These are phyloP conservation scores for Amanita phalloides DNA, from an alignment of 768 basidiomycete genomes.

Conservation along the genomic window DNA sequence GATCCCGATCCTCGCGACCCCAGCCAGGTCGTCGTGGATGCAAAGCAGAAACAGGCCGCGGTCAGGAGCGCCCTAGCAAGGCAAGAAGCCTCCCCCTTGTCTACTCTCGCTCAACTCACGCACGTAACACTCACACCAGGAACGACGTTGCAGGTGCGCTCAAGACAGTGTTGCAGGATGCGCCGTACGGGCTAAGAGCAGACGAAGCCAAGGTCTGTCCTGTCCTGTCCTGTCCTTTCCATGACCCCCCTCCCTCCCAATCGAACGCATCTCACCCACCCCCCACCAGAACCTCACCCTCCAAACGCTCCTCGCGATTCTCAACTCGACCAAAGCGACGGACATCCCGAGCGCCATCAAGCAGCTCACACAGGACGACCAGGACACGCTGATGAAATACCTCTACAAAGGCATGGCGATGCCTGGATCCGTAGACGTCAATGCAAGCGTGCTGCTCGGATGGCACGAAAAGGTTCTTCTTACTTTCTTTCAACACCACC, in stretches of 20 bases:
- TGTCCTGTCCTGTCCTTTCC: background rate
- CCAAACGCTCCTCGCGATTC: slow-evolving; percentile 72
- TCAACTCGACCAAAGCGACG: slow-evolving; percentile 88
- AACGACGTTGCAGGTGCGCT: slow-evolving; percentile 72
- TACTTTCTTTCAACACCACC: background rate
- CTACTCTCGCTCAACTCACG: background rate
- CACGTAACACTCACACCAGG: slow-evolving; percentile 26
- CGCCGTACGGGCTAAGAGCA: slow-evolving; percentile 82
- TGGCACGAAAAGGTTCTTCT: slow-evolving; percentile 90
- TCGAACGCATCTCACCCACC: background rate
- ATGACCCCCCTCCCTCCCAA: too few relatives aligned
- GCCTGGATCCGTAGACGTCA: slow-evolving; percentile 51
- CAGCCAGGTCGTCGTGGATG: slow-evolving; percentile 59
- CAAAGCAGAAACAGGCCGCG: slow-evolving; percentile 60
- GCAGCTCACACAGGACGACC: slow-evolving; percentile 56
- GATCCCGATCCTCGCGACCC: slow-evolving; percentile 79
- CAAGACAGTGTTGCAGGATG: slow-evolving; percentile 54
- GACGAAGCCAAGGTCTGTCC: slow-evolving; percentile 86
- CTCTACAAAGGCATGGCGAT: slow-evolving; percentile 93
- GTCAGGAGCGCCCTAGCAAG: slow-evolving; percentile 68
- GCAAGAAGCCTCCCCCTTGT: slow-evolving; percentile 30
- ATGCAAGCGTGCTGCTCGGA: slow-evolving; percentile 53
- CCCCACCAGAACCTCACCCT: slow-evolving; percentile 59
- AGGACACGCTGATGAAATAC: slow-evolving; percentile 96
- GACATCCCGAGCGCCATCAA: slow-evolving; percentile 76